A percentile compares a stretch with the other conserved stretches of the same genome.
phyloP scores from a whole-genome alignment of 331 rosid genomes.

The Cucumis variabilis region DNA sequence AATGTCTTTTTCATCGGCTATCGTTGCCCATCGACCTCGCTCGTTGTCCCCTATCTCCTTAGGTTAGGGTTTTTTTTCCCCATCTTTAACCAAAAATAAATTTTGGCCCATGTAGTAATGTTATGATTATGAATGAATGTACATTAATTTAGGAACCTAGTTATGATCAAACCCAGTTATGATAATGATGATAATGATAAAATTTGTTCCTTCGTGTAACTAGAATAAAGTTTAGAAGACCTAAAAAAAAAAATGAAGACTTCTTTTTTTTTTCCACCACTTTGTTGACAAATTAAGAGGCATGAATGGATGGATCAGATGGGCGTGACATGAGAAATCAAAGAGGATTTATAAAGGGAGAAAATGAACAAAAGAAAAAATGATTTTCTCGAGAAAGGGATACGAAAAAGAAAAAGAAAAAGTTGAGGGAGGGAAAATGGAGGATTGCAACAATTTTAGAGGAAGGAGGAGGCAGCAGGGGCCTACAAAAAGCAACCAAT shows the following conservation, averaged over 20 bases:
- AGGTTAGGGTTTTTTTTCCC: too few species aligned
- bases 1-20: too few species aligned
- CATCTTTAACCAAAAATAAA: conserved; percentile 27
- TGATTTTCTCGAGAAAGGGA: conserved; percentile 19
- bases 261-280: neutral
- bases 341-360: conserved; percentile 1
- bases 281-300: conserved; percentile 20
- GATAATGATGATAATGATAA: neutral
- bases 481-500: conserved; percentile 27
- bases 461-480: neutral
- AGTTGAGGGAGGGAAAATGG: neutral
- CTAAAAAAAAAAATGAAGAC: neutral
- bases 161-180: neutral
- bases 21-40: too few species aligned
- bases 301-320: neutral
- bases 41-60: too few species aligned
- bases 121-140: conserved; percentile 32
- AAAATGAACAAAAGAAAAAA: neutral
- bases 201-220: conserved; percentile 16
- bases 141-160: conserved; percentile 26
- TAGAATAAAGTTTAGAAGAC: neutral
- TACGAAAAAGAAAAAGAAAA: neutral
- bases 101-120: conserved; percentile 33
- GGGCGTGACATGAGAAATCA: neutral
- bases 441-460: neutral